A percentile compares a stretch with the other conserved stretches of the same genome.
Evolutionary conservation across 1,284 basidiomycete species (phyloP).

Genomic region (Agaricales sp.): DNA sequence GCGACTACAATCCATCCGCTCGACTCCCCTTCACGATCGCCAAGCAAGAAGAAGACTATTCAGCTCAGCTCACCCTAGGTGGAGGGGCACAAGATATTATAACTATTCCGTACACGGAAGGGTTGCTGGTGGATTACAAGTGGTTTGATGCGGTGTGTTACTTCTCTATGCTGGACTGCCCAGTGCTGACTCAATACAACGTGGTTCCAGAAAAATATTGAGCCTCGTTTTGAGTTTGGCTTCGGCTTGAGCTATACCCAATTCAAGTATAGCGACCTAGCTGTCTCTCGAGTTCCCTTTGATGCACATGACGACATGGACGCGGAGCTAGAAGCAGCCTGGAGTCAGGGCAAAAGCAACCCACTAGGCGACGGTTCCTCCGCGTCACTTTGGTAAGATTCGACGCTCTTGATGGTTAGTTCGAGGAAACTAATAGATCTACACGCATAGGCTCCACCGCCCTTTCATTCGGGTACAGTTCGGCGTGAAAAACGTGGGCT

Average conservation of each 20-base stretch:
- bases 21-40: slow-evolving; percentile 50
- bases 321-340: slow-evolving; percentile 36
- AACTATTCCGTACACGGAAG: slow-evolving; percentile 26
- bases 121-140: slow-evolving; percentile 49
- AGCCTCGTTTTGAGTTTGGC: slow-evolving; percentile 62
- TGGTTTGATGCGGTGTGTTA: slow-evolving; percentile 30
- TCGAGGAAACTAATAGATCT: slow-evolving; percentile 14
- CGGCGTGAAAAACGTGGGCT: slow-evolving; percentile 21
- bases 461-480: slow-evolving; percentile 19
- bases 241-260: slow-evolving; percentile 79
- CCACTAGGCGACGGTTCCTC: slow-evolving; percentile 31
- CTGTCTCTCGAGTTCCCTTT: slow-evolving; percentile 26
- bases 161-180: background rate
- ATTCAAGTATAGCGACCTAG: slow-evolving; percentile 57
- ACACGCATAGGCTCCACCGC: slow-evolving; percentile 14
- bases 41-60: slow-evolving; percentile 39
- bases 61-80: slow-evolving; percentile 23
- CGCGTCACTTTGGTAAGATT: slow-evolving; percentile 14
- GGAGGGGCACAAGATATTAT: slow-evolving; percentile 17
- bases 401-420: slow-evolving; percentile 2
- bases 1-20: slow-evolving; percentile 40
- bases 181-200: background rate
- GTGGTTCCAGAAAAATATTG: slow-evolving; percentile 26
- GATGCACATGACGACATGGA: slow-evolving; percentile 24
- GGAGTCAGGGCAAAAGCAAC: slow-evolving; percentile 41